Percentiles rank a stretch among this genome's conserved stretches.
Evolutionary conservation across 257 asterid species (phyloP).

Genomic region (Solanum raphanifolium): DNA sequence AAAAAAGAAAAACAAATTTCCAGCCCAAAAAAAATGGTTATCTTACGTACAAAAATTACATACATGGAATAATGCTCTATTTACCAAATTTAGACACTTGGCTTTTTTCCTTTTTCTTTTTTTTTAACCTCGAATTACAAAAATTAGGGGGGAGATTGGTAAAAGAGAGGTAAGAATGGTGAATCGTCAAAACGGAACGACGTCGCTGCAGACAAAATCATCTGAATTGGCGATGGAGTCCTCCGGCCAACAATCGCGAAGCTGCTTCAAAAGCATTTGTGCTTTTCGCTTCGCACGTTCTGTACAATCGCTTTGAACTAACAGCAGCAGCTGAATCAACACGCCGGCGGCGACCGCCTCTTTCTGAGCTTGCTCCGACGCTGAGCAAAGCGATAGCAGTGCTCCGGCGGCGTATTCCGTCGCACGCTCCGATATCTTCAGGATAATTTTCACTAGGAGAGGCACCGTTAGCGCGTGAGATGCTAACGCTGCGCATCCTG

Average conservation of each 20-base stretch:
- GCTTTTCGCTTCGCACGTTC: constrained; percentile 94
- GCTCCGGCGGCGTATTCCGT: constrained; percentile 98
- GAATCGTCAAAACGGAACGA: constrained; percentile 42
- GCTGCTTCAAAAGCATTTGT: constrained; percentile 76
- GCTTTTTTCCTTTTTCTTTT: neutral
- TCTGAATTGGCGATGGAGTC: constrained; percentile 50
- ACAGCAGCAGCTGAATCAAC: constrained; percentile 61
- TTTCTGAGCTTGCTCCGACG: constrained; percentile 46
- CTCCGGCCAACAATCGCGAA: constrained; percentile 79
- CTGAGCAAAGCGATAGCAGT: constrained; percentile 67
- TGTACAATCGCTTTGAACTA: constrained; percentile 96
- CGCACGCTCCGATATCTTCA: constrained; percentile 81
- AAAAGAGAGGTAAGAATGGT: neutral
- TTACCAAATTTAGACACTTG: constrained; percentile 10
- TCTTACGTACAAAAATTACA: constrained; percentile 30
- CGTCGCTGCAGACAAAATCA: constrained; percentile 67
- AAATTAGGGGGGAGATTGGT: neutral
- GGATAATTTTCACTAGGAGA: constrained; percentile 57
- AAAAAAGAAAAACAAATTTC: neutral
- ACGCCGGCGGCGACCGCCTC: constrained; percentile 83
- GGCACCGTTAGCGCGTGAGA: constrained; percentile 81
- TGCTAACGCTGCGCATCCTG: constrained; percentile 63
- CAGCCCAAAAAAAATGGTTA: neutral
- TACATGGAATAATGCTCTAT: constrained; percentile 16
- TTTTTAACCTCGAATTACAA: neutral